Evolutionary conservation across 1,139 yeast genomes (phyloP), one percentile per base, ranked within the genome.

Genomic region (Geotrichum reessii): DNA sequence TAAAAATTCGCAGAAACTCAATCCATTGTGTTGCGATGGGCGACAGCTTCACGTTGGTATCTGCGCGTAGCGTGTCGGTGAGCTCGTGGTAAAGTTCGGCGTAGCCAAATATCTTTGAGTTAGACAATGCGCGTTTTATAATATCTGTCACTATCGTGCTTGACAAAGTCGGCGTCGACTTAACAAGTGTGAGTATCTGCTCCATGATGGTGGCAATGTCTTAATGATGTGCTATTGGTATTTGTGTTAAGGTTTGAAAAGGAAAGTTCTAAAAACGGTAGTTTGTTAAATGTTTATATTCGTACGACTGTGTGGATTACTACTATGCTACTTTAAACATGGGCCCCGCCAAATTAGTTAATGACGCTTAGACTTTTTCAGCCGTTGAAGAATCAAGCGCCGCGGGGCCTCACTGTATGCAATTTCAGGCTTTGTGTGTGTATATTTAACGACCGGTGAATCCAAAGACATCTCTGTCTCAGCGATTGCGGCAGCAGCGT

Each of bases 51-150:
- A 44, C 21, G 25, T 17, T 22, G 7, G 14, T 11, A 9, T 24
- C 49, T n/a, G 50, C 27, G 8, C 17, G 24, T 14, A 44, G 25
- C 42, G 44, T 14, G 19, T n/a, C 7, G 4, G 21, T 50, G 3
- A 52, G 27, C 24, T 40, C 44, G 17, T 51, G 51, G 17, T 46
- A 52, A 33, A 65, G 60, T 55, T 66, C 69, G 7, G 64, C 67
- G 57, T 61, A 64, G 9, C 60, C 58, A 52, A 61, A 65, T 9
- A 66, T 57, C 27, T 63, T 62, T 7, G 63, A 61, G 31, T 58
- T 61, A 7, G 59, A 47, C 7, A 62, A 48, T 6, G 66, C 63
- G 21, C 65, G 55, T 40, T 59, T 42, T 1, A 66, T 58, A 19
- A 65, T 58, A 48, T 66, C 63, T 5, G 58, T 53, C 17, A 59